Conservation (phyloP, 257 asterid species). For the Parsonsia alboflavescens region DNA sequence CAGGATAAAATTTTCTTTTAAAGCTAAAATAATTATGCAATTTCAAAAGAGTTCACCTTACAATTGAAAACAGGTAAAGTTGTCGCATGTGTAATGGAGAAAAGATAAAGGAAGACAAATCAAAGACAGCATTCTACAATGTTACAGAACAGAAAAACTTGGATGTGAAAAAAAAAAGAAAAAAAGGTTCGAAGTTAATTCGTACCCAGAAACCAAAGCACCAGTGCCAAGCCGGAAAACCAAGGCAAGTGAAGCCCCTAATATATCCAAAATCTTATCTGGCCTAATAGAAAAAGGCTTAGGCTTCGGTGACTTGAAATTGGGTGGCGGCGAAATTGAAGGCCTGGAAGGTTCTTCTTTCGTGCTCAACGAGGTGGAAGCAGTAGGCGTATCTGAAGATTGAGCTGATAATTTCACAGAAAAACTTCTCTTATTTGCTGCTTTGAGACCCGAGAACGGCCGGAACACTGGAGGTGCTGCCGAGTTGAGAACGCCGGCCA, state of each 20-base stretch:
- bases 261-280: constrained; percentile 60
- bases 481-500: constrained; percentile 59
- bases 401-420: constrained; percentile 39
- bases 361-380: constrained; percentile 24
- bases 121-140: background rate
- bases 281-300: constrained; percentile 75
- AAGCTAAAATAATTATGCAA: background rate
- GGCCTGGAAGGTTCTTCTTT: constrained; percentile 27
- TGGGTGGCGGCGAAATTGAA: constrained; percentile 68
- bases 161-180: background rate
- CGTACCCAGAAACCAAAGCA: constrained; percentile 74
- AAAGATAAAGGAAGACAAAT: background rate
- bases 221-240: constrained; percentile 75
- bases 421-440: constrained; percentile 17
- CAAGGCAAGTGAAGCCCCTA: constrained; percentile 86
- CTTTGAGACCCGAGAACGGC: constrained; percentile 30
- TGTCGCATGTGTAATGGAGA: background rate
- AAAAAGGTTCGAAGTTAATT: background rate
- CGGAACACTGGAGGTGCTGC: constrained; percentile 44
- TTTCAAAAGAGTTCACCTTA: background rate
- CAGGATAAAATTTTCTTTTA: background rate
- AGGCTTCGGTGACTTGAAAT: constrained; percentile 76
- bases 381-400: constrained; percentile 44
- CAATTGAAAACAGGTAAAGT: background rate
- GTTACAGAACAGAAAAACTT: background rate